Base-by-base conservation (phyloP, 306 rosid genomes). In the Abrus precatorius region DNA sequence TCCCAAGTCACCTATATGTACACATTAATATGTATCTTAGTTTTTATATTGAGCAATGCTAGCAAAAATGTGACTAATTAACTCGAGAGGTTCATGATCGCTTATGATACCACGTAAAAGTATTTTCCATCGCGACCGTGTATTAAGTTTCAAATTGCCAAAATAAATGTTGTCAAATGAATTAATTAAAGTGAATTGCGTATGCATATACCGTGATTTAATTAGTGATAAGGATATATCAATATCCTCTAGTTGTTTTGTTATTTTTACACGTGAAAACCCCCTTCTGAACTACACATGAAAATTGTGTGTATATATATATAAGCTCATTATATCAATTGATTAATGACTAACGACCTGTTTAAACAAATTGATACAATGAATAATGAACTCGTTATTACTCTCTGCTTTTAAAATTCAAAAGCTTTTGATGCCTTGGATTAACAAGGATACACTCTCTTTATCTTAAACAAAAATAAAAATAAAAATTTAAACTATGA, bases 1-100 rank as follows among this genome's bases (percentile, higher is more conserved):
- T 43, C 97, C 95, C 40, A 89, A 52, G 38, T 92, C 97, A 8
- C 97, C 97, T 92, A n/a, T 80, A 85, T 14, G 1, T 20, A 20
- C 20, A 20, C 7, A 45, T 32, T 7, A 80, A 61, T 29, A 29
- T 52, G 2, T 52, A 13, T 50, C 20, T 0, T 20, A 20, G 20
- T 20, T 20, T 20, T 20, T 20, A 20, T 20, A 20, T 20, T 20
- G 49, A 45, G 3, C 49, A 45, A 45, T 8, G 11, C 49, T 45
- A 8, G 12, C 12, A 45, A 45, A 9, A 45, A 45, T 4, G 49
- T 45, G 12, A 45, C 2, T 45, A 45, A 6, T 1, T 2, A 44
- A 20, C 20, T 20, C 20, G 20, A 20, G 20, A 20, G 20, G 20
- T 20, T 20, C 20, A 20, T 20, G 20, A 20, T 20, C 20, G 20